Percentiles rank a stretch among this genome's conserved stretches.
phyloP scores from a whole-genome alignment of 169 alveolate species.

The Amoebophrya sp. region DNA sequence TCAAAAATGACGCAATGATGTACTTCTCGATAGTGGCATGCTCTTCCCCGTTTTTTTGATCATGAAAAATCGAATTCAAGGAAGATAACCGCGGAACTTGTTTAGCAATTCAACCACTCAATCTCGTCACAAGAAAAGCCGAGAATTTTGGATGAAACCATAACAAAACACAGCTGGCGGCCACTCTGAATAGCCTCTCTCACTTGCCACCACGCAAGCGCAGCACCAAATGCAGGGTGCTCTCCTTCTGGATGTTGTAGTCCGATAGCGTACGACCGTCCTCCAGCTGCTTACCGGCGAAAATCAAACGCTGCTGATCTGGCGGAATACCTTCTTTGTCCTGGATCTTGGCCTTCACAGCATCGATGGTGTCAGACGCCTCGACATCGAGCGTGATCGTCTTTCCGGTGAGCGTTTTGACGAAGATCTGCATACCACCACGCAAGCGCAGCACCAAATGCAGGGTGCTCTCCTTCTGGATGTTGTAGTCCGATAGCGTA shows the following conservation, averaged over 20 bases:
- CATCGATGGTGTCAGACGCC: constrained; percentile 90
- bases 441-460: constrained; percentile 83
- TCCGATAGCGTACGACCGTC: constrained; percentile 96
- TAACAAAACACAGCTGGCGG: background rate
- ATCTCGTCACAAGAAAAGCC: background rate
- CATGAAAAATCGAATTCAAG: background rate
- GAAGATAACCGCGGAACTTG: background rate
- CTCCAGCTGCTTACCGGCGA: constrained; percentile 97
- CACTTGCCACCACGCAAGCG: constrained; percentile 68
- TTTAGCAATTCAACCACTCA: background rate
- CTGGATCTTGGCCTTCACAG: constrained; percentile 50
- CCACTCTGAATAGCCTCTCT: background rate
- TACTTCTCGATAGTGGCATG: background rate
- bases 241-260: constrained; percentile 93
- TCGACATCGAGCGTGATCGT: constrained; percentile 88
- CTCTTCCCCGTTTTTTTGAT: background rate
- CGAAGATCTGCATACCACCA: constrained; percentile 96
- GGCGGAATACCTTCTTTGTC: constrained; percentile 85
- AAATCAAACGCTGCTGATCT: constrained; percentile 96
- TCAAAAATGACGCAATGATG: background rate
- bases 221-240: constrained; percentile 55
- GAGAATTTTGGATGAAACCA: background rate
- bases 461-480: constrained; percentile 80
- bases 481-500: constrained; percentile 95
- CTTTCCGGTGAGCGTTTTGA: constrained; percentile 88